These are phyloP conservation scores for Colletotrichum caudatum DNA, from an alignment of 2,329 filamentous ascomycete genomes.

Conservation along the genomic window DNA sequence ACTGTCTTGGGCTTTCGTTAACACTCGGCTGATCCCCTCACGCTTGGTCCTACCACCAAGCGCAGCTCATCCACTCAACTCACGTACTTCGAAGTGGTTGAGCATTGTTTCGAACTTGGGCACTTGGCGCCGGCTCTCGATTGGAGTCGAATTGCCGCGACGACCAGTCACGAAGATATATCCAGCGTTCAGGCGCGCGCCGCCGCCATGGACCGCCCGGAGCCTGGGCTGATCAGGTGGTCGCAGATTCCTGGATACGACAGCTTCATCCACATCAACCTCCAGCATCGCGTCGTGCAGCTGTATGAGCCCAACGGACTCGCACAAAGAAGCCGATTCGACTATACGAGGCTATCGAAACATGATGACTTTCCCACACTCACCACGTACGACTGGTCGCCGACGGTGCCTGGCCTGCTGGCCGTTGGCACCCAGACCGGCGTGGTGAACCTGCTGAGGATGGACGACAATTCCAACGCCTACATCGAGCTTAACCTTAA, in stretches of 20 bases:
- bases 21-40: not conserved
- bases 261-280: conserved; percentile 74
- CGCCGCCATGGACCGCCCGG: conserved; percentile 66
- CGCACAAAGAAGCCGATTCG: conserved; percentile 67
- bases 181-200: conserved; percentile 25
- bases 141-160: not conserved
- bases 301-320: conserved; percentile 72
- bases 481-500: conserved; percentile 77
- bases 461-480: conserved; percentile 77
- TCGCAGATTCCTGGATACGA: conserved; percentile 69
- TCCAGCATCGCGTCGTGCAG: conserved; percentile 72
- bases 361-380: conserved; percentile 74
- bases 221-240: conserved; percentile 75
- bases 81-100: not conserved
- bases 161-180: conserved; percentile 16
- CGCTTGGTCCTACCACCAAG: not conserved
- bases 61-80: not conserved
- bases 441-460: conserved; percentile 78
- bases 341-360: conserved; percentile 67
- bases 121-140: not conserved
- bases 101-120: not conserved
- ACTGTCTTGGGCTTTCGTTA: not conserved
- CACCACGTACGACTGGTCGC: conserved; percentile 76
- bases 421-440: conserved; percentile 82
- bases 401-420: conserved; percentile 72